A percentile compares a stretch with the other conserved stretches of the same genome.
Evolutionary conservation across 495 filamentous ascomycete genomes (phyloP).

Genomic region (Arthonia radiata): DNA sequence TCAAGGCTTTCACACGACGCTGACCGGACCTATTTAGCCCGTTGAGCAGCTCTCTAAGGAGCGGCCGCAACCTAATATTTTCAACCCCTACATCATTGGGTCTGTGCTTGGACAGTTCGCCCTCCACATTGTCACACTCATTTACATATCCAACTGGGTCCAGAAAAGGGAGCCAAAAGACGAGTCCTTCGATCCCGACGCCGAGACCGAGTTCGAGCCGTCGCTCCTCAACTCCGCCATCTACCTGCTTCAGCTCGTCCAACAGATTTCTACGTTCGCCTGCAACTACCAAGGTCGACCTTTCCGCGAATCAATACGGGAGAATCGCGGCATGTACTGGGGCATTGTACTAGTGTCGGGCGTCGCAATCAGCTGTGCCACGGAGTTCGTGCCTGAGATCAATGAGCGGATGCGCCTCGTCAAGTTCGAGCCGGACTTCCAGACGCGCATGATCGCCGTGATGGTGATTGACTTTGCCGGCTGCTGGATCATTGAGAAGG

Average conservation of each 20-base stretch:
- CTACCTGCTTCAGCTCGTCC: slow-evolving; percentile 93
- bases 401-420: slow-evolving; percentile 69
- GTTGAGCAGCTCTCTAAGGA: slow-evolving; percentile 93
- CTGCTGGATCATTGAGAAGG: slow-evolving; percentile 75
- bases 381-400: slow-evolving; percentile 84
- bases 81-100: slow-evolving; percentile 96
- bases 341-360: slow-evolving; percentile 69
- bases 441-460: slow-evolving; percentile 51
- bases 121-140: slow-evolving; percentile 77
- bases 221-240: slow-evolving; percentile 91
- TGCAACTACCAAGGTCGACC: slow-evolving; percentile 98
- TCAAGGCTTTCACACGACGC: slow-evolving; percentile 4
- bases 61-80: slow-evolving; percentile 93
- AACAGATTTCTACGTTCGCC: slow-evolving; percentile 97
- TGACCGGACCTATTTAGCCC: no score
- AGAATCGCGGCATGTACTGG: slow-evolving; percentile 97
- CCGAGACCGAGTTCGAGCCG: slow-evolving; percentile 52
- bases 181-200: slow-evolving; percentile 65
- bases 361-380: slow-evolving; percentile 87
- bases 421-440: slow-evolving; percentile 63
- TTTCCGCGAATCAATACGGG: slow-evolving; percentile 83
- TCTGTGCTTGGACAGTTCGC: slow-evolving; percentile 96
- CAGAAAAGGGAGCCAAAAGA: slow-evolving; percentile 60
- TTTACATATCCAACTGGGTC: slow-evolving; percentile 83
- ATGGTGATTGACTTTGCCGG: slow-evolving; percentile 80